phyloP scores from a whole-genome alignment of 2,329 filamentous ascomycete species.

The Fusarium verticillioides region DNA sequence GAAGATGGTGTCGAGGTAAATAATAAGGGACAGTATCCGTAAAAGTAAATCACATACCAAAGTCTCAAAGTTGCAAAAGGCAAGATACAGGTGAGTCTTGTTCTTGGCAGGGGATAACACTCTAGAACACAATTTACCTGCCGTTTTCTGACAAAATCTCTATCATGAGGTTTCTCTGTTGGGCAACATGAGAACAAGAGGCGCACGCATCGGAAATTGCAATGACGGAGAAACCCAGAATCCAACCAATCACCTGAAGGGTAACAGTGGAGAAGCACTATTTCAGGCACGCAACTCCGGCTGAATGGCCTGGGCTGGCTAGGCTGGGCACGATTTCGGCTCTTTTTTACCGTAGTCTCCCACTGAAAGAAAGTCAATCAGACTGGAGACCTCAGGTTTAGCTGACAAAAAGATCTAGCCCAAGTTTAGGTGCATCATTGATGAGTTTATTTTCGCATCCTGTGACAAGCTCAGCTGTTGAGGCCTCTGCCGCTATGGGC shows the following conservation, averaged over 20 bases:
- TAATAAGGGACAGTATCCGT: neutral
- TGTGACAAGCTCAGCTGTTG: neutral
- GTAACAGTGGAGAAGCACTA: neutral
- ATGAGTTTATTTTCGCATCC: neutral
- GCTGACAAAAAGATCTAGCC: neutral
- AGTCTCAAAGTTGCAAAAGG: neutral
- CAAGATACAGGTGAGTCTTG: neutral
- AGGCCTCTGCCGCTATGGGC: neutral
- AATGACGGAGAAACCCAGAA: constrained; percentile 29
- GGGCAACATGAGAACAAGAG: neutral
- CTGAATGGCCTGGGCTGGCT: constrained; percentile 16
- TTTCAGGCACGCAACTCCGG: constrained; percentile 34
- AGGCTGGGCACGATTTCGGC: neutral
- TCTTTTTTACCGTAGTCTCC: neutral
- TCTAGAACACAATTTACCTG: constrained; percentile 8
- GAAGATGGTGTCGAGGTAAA: neutral
- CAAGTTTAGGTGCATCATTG: too few relatives aligned
- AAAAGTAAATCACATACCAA: neutral
- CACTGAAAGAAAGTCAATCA: constrained; percentile 8
- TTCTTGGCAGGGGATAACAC: constrained; percentile 15
- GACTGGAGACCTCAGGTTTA: neutral
- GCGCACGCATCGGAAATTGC: constrained; percentile 39
- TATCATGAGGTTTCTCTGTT: constrained; percentile 8
- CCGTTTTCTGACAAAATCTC: constrained; percentile 15
- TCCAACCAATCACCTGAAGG: constrained; percentile 19